These are phyloP conservation scores for Codiaeum variegatum DNA, from an alignment of 441 rosid species.

Conservation along the genomic window DNA sequence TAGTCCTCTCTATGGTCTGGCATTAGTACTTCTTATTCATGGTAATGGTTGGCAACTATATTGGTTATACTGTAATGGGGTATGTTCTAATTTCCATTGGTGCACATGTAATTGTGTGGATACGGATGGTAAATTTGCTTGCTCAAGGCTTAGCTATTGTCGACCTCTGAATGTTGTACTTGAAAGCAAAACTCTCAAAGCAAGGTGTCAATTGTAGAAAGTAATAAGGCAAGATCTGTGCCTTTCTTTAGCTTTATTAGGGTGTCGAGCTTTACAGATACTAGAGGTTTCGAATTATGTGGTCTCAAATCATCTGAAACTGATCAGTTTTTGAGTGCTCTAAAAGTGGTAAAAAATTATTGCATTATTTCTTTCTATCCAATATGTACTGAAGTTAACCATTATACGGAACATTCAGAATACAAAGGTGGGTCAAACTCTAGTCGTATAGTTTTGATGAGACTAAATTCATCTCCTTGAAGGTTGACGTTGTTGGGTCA, in stretches of 20 bases:
- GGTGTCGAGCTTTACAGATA: neutral
- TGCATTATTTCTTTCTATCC: neutral
- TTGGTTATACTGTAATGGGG: neutral
- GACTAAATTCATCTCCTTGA: neutral
- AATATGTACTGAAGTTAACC: conserved; percentile 3
- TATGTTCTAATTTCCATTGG: neutral
- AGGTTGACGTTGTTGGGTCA: neutral
- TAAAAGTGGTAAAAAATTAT: neutral
- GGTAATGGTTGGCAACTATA: neutral
- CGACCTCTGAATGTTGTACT: neutral
- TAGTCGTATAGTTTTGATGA: neutral
- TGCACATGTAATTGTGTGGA: neutral
- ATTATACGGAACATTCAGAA: neutral
- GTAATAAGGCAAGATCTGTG: neutral
- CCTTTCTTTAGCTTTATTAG: neutral
- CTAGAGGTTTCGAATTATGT: neutral
- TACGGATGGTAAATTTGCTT: neutral
- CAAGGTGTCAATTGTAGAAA: neutral
- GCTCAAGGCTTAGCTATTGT: neutral
- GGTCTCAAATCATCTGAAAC: neutral
- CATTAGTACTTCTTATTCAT: neutral
- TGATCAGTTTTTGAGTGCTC: neutral
- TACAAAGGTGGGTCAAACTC: neutral
- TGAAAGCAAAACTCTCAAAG: neutral
- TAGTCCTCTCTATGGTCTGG: neutral